Evolutionary conservation across 2,329 filamentous ascomycete genomes (phyloP).

Genomic region (Aureobasidium sp.): DNA sequence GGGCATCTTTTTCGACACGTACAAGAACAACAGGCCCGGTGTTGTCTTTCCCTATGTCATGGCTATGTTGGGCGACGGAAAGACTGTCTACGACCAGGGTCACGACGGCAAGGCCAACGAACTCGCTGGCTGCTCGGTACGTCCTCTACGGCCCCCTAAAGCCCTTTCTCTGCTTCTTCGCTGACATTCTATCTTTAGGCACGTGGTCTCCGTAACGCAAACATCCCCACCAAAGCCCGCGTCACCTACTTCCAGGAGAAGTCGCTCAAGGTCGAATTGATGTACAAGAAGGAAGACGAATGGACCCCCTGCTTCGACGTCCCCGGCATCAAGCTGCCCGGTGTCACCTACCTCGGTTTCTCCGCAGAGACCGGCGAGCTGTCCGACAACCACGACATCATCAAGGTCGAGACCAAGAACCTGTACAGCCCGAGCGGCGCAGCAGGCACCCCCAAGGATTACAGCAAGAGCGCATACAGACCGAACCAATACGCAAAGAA

Average conservation of each 20-base stretch:
- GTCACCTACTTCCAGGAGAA: slow-evolving; percentile 97
- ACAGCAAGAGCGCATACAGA: slow-evolving; percentile 33
- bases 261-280: slow-evolving; percentile 77
- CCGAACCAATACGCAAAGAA: slow-evolving; percentile 44
- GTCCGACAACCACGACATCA: slow-evolving; percentile 95
- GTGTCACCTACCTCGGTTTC: slow-evolving; percentile 57
- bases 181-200: slow-evolving; percentile 41
- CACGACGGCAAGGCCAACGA: slow-evolving; percentile 92
- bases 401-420: slow-evolving; percentile 78
- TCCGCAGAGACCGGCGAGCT: slow-evolving; percentile 89
- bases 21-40: slow-evolving; percentile 98
- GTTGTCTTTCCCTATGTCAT: slow-evolving; percentile 96
- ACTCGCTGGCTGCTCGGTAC: slow-evolving; percentile 80
- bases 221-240: slow-evolving; percentile 71
- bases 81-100: slow-evolving; percentile 81
- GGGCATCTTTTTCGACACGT: slow-evolving; percentile 94
- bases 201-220: slow-evolving; percentile 72
- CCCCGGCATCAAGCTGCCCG: slow-evolving; percentile 62
- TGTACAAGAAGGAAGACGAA: slow-evolving; percentile 83
- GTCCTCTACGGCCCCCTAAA: slow-evolving; percentile 19
- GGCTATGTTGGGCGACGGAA: slow-evolving; percentile 93
- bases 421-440: slow-evolving; percentile 59
- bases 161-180: no score
- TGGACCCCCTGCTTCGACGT: slow-evolving; percentile 86
- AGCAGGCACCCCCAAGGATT: slow-evolving; percentile 29